A percentile compares a stretch with the other conserved stretches of the same genome.
Conservation (phyloP, 257 asterid genomes). For the Solanum peruvianum region DNA sequence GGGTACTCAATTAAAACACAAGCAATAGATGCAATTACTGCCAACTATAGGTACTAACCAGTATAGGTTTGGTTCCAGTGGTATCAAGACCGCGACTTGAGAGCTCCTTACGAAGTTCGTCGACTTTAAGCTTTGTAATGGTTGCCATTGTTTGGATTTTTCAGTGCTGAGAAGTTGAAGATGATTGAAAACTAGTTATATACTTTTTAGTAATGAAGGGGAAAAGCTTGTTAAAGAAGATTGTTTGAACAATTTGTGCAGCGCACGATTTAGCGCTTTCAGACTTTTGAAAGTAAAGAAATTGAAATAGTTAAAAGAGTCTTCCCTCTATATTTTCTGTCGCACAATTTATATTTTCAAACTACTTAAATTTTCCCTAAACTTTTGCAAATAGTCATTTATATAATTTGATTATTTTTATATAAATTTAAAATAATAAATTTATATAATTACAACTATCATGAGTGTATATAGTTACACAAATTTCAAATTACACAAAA, state of each 20-base stretch:
- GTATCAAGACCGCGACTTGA: conserved; percentile 67
- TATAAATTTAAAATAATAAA: too few relatives aligned
- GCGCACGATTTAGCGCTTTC: conserved; percentile 11
- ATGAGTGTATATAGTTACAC: too few relatives aligned
- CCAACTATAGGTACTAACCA: conserved; percentile 20
- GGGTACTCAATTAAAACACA: not conserved
- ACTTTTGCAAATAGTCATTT: too few relatives aligned
- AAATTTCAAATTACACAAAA: too few relatives aligned
- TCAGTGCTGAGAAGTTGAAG: not conserved
- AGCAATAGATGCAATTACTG: not conserved
- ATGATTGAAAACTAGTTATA: not conserved
- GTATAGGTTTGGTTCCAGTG: conserved; percentile 53
- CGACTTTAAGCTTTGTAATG: conserved; percentile 34
- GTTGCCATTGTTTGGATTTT: conserved; percentile 13
- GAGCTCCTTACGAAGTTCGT: conserved; percentile 52
- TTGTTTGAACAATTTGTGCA: not conserved
- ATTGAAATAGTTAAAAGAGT: not conserved
- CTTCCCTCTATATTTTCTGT: not conserved
- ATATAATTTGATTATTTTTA: too few relatives aligned
- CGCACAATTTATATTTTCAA: not conserved
- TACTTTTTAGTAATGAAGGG: not conserved
- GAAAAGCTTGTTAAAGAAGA: conserved; percentile 18
- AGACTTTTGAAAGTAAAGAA: not conserved
- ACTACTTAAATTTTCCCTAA: too few relatives aligned
- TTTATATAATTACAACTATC: too few relatives aligned